Evolutionary conservation across 371 early-diverging fungal genomes (phyloP).

Genomic region (Synchytrium microbalum): DNA sequence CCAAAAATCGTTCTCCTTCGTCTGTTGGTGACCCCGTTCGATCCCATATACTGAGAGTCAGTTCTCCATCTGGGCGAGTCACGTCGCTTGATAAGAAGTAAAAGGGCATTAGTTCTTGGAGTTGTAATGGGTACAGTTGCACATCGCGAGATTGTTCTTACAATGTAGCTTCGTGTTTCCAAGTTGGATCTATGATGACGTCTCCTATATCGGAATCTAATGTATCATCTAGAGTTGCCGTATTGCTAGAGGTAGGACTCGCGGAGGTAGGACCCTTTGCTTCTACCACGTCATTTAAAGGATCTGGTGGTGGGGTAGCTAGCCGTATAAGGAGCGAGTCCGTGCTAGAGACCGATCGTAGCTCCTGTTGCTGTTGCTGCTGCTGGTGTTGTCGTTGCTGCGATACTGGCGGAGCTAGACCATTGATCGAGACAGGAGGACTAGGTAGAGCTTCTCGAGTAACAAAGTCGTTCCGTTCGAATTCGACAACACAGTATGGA

Average conservation of each 20-base stretch:
- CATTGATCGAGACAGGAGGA: slow-evolving; percentile 13
- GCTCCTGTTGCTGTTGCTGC: background rate
- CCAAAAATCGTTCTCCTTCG: slow-evolving; percentile 48
- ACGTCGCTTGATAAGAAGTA: slow-evolving; percentile 48
- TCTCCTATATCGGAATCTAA: background rate
- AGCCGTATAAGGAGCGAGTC: background rate
- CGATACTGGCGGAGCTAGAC: background rate
- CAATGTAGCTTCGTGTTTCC: slow-evolving; percentile 64
- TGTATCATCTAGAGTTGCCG: background rate
- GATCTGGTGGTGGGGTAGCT: background rate
- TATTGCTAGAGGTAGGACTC: no score
- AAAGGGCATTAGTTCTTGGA: slow-evolving; percentile 3
- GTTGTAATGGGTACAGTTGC: background rate
- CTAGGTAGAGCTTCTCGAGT: slow-evolving; percentile 20
- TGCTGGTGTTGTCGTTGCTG: slow-evolving; percentile 5
- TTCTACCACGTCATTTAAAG: background rate
- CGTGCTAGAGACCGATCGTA: background rate
- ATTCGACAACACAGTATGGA: slow-evolving; percentile 44
- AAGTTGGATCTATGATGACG: slow-evolving; percentile 21
- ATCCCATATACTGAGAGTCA: slow-evolving; percentile 58
- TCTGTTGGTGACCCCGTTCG: slow-evolving; percentile 14
- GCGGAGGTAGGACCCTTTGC: slow-evolving; percentile 1
- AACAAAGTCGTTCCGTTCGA: slow-evolving; percentile 44
- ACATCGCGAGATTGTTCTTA: slow-evolving; percentile 26
- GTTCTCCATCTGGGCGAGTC: slow-evolving; percentile 46